These are phyloP conservation scores for Cunninghamia lanceolata DNA, from an alignment of 75 land plant species.

Conservation along the genomic window DNA sequence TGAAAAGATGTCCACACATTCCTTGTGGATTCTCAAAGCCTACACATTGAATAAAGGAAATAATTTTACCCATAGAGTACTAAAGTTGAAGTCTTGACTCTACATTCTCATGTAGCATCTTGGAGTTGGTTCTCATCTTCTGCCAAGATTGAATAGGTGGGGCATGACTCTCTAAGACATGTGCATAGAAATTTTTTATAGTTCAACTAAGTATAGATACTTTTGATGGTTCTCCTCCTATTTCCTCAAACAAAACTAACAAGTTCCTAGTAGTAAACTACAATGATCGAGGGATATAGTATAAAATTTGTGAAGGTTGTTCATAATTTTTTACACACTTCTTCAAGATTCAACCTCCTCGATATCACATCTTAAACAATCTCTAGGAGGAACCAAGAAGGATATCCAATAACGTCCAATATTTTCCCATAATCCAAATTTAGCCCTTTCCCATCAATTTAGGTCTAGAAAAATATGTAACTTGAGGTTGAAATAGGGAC, in stretches of 20 bases:
- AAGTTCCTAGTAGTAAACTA: slow-evolving; percentile 52
- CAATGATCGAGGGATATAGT: slow-evolving; percentile 76
- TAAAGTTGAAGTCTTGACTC: not conserved
- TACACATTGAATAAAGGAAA: slow-evolving; percentile 50
- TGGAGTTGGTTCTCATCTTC: not conserved
- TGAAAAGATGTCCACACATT: no score
- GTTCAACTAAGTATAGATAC: slow-evolving; percentile 51
- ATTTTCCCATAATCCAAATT: slow-evolving; percentile 45
- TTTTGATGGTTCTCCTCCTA: slow-evolving; percentile 54
- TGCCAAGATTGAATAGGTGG: not conserved
- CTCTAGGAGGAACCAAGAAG: slow-evolving; percentile 28
- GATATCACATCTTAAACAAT: slow-evolving; percentile 53
- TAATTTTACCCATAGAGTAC: slow-evolving; percentile 23
- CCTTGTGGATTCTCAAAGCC: slow-evolving; percentile 68
- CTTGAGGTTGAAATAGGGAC: no score
- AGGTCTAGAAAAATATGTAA: no score
- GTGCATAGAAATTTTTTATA: not conserved
- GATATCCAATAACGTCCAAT: slow-evolving; percentile 44
- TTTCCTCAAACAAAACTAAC: slow-evolving; percentile 72
- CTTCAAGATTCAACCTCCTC: slow-evolving; percentile 47
- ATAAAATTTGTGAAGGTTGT: slow-evolving; percentile 79
- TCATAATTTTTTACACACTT: slow-evolving; percentile 76
- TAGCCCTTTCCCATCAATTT: slow-evolving; percentile 54
- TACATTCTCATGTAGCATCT: not conserved
- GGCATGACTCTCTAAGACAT: not conserved